Evolutionary conservation across 371 early-diverging fungal genomes (phyloP).

Genomic region (Agmasoma carcini): DNA sequence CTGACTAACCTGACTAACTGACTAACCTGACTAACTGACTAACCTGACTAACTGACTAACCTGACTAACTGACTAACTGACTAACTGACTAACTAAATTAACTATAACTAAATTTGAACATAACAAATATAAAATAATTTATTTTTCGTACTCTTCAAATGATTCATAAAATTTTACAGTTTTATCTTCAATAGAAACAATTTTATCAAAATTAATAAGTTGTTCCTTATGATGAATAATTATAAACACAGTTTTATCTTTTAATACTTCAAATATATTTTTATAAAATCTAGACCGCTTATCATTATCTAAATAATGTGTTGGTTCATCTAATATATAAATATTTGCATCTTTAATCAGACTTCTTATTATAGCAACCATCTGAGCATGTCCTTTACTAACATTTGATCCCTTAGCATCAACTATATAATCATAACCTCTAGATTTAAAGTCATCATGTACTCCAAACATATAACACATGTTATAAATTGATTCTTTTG

Average conservation of each 20-base stretch:
- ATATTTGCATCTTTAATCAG: constrained; percentile 88
- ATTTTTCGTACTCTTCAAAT: constrained; percentile 25
- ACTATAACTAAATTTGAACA: too few species aligned
- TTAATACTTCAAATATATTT: constrained; percentile 70
- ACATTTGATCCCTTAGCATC: constrained; percentile 73
- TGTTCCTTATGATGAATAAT: constrained; percentile 71
- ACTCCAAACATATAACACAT: too few species aligned
- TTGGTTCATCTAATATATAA: constrained; percentile 95
- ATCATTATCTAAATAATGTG: constrained; percentile 97
- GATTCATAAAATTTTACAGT: constrained; percentile 11
- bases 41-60: too few species aligned
- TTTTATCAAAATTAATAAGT: constrained; percentile 57
- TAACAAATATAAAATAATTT: too few species aligned
- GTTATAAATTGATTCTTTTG: too few species aligned
- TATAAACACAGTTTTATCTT: constrained; percentile 63
- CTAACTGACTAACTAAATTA: too few species aligned
- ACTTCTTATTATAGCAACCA: constrained; percentile 85
- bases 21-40: too few species aligned
- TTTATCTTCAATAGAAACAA: constrained; percentile 51
- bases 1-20: too few species aligned
- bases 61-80: too few species aligned
- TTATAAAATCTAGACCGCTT: constrained; percentile 95
- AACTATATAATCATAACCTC: constrained; percentile 71
- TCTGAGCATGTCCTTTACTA: constrained; percentile 98
- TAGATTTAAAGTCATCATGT: too few species aligned